phyloP scores from a whole-genome alignment of 768 basidiomycete genomes.

The Phlebiopsis gigantea region DNA sequence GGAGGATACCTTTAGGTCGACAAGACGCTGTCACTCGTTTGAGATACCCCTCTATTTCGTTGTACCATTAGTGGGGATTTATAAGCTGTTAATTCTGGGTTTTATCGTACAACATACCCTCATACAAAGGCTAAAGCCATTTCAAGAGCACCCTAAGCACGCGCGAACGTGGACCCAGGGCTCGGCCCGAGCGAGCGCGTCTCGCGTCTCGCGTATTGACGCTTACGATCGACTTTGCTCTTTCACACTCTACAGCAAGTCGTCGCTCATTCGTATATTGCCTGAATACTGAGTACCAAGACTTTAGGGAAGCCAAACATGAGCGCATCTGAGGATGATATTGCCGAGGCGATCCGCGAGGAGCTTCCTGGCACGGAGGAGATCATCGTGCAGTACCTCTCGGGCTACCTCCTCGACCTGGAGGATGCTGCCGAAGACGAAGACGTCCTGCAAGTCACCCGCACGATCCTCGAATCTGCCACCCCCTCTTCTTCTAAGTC shows the following conservation, averaged over 20 bases:
- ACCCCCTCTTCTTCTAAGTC: conserved; percentile 36
- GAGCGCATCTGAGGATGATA: conserved; percentile 36
- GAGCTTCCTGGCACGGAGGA: conserved; percentile 77
- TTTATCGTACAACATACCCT: neutral
- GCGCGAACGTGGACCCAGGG: too few relatives aligned
- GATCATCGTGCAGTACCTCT: conserved; percentile 77
- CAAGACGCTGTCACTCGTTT: neutral
- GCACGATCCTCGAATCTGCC: conserved; percentile 71
- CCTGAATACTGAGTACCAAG: too few relatives aligned
- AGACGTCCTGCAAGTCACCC: conserved; percentile 74
- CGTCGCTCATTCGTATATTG: too few relatives aligned
- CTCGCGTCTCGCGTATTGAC: neutral
- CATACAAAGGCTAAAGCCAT: neutral
- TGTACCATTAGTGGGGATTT: conserved; percentile 5
- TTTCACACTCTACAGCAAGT: too few relatives aligned
- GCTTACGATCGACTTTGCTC: neutral
- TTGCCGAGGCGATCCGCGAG: conserved; percentile 72
- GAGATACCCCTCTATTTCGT: neutral
- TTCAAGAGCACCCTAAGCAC: too few relatives aligned
- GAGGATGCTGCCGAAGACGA: conserved; percentile 89
- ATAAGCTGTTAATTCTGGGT: neutral
- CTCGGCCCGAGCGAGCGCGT: too few relatives aligned
- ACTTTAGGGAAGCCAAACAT: too few relatives aligned
- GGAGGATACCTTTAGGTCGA: neutral
- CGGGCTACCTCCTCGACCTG: conserved; percentile 84